Conservation (phyloP, 2,329 filamentous ascomycete genomes). For the Anthostomella pinea region DNA sequence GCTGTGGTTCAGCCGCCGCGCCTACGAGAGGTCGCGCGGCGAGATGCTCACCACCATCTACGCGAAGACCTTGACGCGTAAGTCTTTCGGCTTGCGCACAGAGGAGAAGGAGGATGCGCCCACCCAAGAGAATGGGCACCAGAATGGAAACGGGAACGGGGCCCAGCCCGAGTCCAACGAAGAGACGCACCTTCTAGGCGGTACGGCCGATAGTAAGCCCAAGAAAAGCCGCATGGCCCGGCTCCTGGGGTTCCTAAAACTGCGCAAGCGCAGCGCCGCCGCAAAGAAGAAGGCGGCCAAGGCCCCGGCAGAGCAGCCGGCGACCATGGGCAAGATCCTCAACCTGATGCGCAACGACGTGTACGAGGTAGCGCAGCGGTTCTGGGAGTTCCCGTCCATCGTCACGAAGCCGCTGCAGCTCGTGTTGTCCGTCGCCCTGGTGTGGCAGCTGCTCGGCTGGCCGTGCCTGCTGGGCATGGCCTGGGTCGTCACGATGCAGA, state of each 20-base stretch:
- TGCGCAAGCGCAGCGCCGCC: constrained; percentile 15
- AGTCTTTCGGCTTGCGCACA: constrained; percentile 46
- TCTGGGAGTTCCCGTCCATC: constrained; percentile 82
- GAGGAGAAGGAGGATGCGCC: constrained; percentile 18
- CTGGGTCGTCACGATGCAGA: constrained; percentile 66
- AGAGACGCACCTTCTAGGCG: constrained; percentile 19
- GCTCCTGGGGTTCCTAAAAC: constrained; percentile 26
- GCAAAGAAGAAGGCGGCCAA: constrained; percentile 26
- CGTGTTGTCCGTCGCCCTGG: constrained; percentile 68
- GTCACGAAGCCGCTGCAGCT: constrained; percentile 74
- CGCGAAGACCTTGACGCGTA: constrained; percentile 70
- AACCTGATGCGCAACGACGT: constrained; percentile 82
- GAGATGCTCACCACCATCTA: constrained; percentile 85
- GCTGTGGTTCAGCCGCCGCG: constrained; percentile 79
- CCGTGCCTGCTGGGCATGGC: constrained; percentile 72
- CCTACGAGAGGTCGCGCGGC: constrained; percentile 79
- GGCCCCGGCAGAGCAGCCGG: constrained; percentile 49
- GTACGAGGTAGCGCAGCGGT: constrained; percentile 77
- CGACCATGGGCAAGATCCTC: constrained; percentile 86
- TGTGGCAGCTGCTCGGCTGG: constrained; percentile 78
- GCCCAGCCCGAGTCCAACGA: constrained; percentile 11
- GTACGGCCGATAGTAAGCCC: constrained; percentile 9
- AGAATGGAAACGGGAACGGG: constrained; percentile 7
- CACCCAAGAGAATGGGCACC: constrained; percentile 15
- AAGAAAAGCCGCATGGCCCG: constrained; percentile 27